These are phyloP conservation scores for Euphrasia confusa DNA, from an alignment of 257 asterid species.

Conservation along the genomic window DNA sequence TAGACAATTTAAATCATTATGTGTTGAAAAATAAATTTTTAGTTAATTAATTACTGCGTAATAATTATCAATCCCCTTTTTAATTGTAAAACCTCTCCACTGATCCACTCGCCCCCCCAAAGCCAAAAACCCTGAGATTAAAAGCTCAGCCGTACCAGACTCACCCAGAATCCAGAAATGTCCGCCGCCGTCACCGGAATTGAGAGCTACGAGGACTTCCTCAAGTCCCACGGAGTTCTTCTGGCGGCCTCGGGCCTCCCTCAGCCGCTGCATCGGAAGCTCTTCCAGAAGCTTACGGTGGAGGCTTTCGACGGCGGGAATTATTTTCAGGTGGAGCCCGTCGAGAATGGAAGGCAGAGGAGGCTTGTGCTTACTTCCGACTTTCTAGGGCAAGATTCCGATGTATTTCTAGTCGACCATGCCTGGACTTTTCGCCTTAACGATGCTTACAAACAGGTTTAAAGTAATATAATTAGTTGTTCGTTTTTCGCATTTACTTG, in stretches of 20 bases:
- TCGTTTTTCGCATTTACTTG: too few relatives aligned
- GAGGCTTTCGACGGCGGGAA: conserved; percentile 88
- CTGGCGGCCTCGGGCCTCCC: conserved; percentile 86
- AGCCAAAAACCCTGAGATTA: conserved; percentile 26
- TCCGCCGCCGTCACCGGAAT: conserved; percentile 40
- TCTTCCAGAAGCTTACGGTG: conserved; percentile 68
- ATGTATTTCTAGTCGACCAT: conserved; percentile 84
- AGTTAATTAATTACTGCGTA: too few relatives aligned
- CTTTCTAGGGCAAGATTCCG: conserved; percentile 47
- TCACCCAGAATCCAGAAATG: conserved; percentile 25
- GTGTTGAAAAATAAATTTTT: too few relatives aligned
- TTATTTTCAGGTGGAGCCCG: conserved; percentile 79
- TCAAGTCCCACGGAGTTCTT: conserved; percentile 66
- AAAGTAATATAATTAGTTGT: background rate
- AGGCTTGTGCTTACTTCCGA: conserved; percentile 59
- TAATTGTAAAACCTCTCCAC: conserved; percentile 1
- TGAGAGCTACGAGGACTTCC: conserved; percentile 57
- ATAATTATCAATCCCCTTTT: too few relatives aligned
- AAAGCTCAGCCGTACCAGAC: background rate
- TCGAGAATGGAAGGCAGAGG: conserved; percentile 73
- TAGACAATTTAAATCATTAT: too few relatives aligned
- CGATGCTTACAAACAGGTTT: conserved; percentile 87
- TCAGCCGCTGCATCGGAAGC: conserved; percentile 53
- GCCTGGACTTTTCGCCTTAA: conserved; percentile 96
- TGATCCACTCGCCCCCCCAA: background rate